Conservation (phyloP, 768 basidiomycete genomes). For the Leucocoprinus birnbaumii region DNA sequence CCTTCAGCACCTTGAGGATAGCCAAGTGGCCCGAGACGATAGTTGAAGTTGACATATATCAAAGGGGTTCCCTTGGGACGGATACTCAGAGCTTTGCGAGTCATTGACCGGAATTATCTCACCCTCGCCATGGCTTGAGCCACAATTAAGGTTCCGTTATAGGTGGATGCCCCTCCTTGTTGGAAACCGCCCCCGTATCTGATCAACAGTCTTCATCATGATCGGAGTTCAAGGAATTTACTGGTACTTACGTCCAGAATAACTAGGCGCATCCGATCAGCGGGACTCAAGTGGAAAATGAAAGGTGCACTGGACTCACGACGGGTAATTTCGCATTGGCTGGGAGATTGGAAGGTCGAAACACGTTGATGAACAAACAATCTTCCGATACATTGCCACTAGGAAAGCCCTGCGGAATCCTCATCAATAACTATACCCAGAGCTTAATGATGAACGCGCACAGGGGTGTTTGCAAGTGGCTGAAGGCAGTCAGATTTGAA, state of each 20-base stretch:
- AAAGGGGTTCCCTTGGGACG: conserved; percentile 36
- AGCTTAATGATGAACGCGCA: background rate
- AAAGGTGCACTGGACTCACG: conserved; percentile 20
- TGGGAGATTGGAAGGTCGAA: conserved; percentile 38
- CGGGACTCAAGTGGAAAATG: background rate
- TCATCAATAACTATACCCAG: no score
- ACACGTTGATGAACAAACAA: conserved; percentile 58
- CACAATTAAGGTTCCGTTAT: conserved; percentile 31
- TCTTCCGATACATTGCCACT: conserved; percentile 47
- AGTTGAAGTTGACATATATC: conserved; percentile 37
- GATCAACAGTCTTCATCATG: background rate
- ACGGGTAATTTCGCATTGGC: conserved; percentile 32
- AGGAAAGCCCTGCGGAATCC: conserved; percentile 25
- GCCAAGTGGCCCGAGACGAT: conserved; percentile 44
- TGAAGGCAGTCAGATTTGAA: conserved; percentile 51
- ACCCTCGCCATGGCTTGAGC: conserved; percentile 35
- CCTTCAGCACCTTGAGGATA: conserved; percentile 39
- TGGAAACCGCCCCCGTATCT: conserved; percentile 35
- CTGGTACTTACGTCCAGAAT: conserved; percentile 35
- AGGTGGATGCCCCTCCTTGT: conserved; percentile 23
- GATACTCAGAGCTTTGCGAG: background rate
- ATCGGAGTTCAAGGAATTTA: background rate
- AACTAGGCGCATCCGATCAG: conserved; percentile 24
- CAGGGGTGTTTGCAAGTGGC: conserved; percentile 21
- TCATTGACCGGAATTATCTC: conserved; percentile 7